phyloP scores from a whole-genome alignment of 2,329 filamentous ascomycete genomes.

The Tolypocladium cylindrosporum region DNA sequence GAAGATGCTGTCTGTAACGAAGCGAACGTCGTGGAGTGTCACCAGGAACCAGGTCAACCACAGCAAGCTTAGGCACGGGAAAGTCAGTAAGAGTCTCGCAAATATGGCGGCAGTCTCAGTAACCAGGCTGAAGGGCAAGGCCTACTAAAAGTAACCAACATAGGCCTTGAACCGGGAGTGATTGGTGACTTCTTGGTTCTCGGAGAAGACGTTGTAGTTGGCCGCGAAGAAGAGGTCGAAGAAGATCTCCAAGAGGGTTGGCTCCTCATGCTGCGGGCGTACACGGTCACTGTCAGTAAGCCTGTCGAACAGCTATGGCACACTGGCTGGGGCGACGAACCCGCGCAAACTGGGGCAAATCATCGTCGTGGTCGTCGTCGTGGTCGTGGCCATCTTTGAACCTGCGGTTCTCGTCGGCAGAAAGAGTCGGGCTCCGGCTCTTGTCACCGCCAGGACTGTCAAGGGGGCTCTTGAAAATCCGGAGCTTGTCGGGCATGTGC shows the following conservation, averaged over 20 bases:
- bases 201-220: slow-evolving; percentile 51
- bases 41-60: slow-evolving; percentile 63
- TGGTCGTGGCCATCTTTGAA: background rate
- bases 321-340: slow-evolving; percentile 5
- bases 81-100: background rate
- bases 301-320: background rate
- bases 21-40: slow-evolving; percentile 55
- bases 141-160: slow-evolving; percentile 25
- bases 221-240: slow-evolving; percentile 38
- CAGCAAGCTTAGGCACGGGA: slow-evolving; percentile 30
- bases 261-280: slow-evolving; percentile 21
- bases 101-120: background rate
- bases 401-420: background rate
- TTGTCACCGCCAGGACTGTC: slow-evolving; percentile 1
- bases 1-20: slow-evolving; percentile 53
- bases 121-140: background rate
- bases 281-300: background rate
- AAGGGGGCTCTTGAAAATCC: slow-evolving; percentile 21
- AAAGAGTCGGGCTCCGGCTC: slow-evolving; percentile 4
- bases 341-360: slow-evolving; percentile 15
- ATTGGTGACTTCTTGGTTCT: slow-evolving; percentile 20
- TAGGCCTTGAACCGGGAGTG: slow-evolving; percentile 21
- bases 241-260: slow-evolving; percentile 26
- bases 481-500: slow-evolving; percentile 15
- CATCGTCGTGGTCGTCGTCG: slow-evolving; percentile 1